These are phyloP conservation scores for Volvariella volvacea DNA, from an alignment of 1,284 basidiomycete genomes.

Conservation along the genomic window DNA sequence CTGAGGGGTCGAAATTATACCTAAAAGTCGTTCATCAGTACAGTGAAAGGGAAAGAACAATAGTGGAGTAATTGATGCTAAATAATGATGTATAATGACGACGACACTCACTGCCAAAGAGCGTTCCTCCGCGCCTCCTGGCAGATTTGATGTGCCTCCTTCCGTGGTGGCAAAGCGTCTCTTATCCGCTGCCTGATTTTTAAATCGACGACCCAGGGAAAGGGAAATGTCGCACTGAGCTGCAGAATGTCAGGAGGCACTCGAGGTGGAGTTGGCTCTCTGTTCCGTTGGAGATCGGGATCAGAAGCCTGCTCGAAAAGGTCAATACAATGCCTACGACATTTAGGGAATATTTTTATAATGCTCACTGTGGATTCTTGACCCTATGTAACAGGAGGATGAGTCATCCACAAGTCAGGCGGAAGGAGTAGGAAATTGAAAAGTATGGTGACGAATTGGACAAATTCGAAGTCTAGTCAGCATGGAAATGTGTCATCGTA, in stretches of 20 bases:
- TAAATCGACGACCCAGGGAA: constrained; percentile 51
- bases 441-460: background rate
- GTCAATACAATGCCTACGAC: background rate
- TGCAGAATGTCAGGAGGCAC: constrained; percentile 50
- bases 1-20: constrained; percentile 60
- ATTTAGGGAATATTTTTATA: too few species aligned
- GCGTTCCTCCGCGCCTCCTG: constrained; percentile 56
- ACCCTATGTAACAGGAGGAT: background rate
- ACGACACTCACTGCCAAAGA: constrained; percentile 56
- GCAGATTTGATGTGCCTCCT: constrained; percentile 51
- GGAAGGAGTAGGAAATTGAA: background rate
- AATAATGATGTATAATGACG: too few species aligned
- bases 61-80: background rate
- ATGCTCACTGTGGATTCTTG: too few species aligned
- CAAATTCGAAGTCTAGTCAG: too few species aligned
- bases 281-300: background rate
- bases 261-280: constrained; percentile 23
- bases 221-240: constrained; percentile 56
- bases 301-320: background rate
- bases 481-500: too few species aligned
- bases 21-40: constrained; percentile 23
- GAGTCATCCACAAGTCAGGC: constrained; percentile 4
- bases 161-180: constrained; percentile 46
- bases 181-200: constrained; percentile 53
- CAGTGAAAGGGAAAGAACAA: constrained; percentile 7